A percentile compares a stretch with the other conserved stretches of the same genome.
phyloP scores from a whole-genome alignment of 73 alveolate genomes.

The Paramecium primaurelia region DNA sequence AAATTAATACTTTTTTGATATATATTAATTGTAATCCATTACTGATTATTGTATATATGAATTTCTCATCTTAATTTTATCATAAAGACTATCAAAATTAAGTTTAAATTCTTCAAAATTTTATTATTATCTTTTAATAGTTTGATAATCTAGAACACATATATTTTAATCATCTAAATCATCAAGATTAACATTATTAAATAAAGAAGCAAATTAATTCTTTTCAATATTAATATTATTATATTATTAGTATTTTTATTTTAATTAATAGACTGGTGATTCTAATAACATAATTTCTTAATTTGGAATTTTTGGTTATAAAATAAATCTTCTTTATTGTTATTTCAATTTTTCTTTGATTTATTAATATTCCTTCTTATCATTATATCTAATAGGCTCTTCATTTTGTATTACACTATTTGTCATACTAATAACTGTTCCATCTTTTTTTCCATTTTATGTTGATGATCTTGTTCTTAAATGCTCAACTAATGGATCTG shows the following conservation, averaged over 20 bases:
- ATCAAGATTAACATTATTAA: neutral
- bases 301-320: neutral
- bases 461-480: constrained; percentile 37
- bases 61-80: neutral
- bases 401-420: neutral
- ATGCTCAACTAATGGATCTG: neutral
- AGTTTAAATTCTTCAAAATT: constrained; percentile 24
- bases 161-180: constrained; percentile 27
- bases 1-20: neutral
- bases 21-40: neutral
- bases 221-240: neutral
- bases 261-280: neutral
- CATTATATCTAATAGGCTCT: neutral
- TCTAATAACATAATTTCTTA: neutral
- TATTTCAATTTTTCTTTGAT: neutral
- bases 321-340: neutral
- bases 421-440: neutral
- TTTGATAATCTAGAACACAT: neutral
- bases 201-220: neutral
- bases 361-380: neutral
- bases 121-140: constrained; percentile 20
- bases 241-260: neutral
- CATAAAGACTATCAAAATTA: neutral
- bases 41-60: neutral
- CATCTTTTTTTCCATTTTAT: neutral